Base-by-base conservation (phyloP, 192 early-diverging fungal genomes). In the Mycoemilia scoparia region DNA sequence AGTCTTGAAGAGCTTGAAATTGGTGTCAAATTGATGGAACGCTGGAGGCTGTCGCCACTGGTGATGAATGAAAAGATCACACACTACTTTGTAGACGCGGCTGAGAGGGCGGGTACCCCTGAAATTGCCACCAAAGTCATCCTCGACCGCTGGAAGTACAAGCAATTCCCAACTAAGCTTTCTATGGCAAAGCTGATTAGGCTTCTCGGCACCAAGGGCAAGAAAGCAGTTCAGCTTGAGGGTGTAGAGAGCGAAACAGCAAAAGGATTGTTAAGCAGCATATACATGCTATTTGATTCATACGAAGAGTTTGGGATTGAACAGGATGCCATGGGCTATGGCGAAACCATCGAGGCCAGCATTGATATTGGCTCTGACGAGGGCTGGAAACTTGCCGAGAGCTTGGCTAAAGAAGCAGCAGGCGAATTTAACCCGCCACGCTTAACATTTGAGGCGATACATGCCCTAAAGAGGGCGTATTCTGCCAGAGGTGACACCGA, bases 91-190 rank as follows among this genome's bases (percentile, higher is more conserved):
- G n/a, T n/a, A n/a, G n/a, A n/a, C n/a, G n/a, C n/a, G n/a, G n/a
- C n/a, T n/a, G n/a, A n/a, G n/a, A n/a, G n/a, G n/a, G n/a, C n/a
- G n/a, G n/a, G n/a, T n/a, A n/a, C n/a, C 3, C 60, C 60, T 3
- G 41, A 48, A 12, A 13, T 38, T 2, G 48, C 49, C 20, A 26
- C 57, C 7, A 28, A 11, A 2, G 41, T 63, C 41, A 21, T 63
- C 1, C 29, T 56, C 39, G 60, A 63, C 25, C 25, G 54, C 4
- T 63, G 60, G 60, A 56, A 41, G 41, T 63, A 56, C 41, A 48
- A 54, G 18, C 54, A 47, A 35, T 21, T 63, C 25, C 60, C 60
- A 0, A 39, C 53, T 8, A 14, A 33, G 4, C 41, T 52, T 6
- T 49, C 28, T 12, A 17, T 63, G 45, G 48, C 53, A 0, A 16